Conservation (phyloP, 2,329 filamentous ascomycete genomes). For the Lasiodiplodia theobromae region DNA sequence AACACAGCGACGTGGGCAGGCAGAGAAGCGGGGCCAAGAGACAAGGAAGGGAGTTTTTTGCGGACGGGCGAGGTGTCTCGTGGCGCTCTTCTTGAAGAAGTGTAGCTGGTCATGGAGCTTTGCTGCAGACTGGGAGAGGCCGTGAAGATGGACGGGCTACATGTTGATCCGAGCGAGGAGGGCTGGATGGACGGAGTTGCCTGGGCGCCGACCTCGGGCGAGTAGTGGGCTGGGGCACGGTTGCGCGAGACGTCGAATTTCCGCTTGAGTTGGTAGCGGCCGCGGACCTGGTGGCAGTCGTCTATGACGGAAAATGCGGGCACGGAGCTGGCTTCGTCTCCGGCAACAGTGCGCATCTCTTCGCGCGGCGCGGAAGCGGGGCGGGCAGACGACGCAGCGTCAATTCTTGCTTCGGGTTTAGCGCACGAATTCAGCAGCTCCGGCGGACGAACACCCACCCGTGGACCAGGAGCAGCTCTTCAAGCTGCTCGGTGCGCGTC, state of each 20-base stretch:
- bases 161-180: constrained; percentile 18
- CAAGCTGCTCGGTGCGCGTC: constrained; percentile 1
- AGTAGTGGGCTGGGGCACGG: not conserved
- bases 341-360: not conserved
- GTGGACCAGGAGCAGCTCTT: not conserved
- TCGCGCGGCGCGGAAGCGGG: not conserved
- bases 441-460: constrained; percentile 5
- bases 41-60: not conserved
- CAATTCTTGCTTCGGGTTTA: constrained; percentile 8
- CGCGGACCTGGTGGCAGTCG: not conserved
- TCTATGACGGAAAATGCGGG: not conserved
- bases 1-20: constrained; percentile 13
- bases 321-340: not conserved
- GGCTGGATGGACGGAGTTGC: constrained; percentile 11
- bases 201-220: not conserved
- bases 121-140: constrained; percentile 12
- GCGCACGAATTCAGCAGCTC: not conserved
- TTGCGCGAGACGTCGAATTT: not conserved
- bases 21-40: constrained; percentile 11
- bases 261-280: not conserved
- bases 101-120: constrained; percentile 19
- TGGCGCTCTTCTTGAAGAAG: constrained; percentile 7
- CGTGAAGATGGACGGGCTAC: not conserved
- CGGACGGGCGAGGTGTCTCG: not conserved
- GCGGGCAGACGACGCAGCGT: not conserved